Base-by-base conservation (phyloP, 176 grass and related monocot genomes). In the Olyra latifolia region DNA sequence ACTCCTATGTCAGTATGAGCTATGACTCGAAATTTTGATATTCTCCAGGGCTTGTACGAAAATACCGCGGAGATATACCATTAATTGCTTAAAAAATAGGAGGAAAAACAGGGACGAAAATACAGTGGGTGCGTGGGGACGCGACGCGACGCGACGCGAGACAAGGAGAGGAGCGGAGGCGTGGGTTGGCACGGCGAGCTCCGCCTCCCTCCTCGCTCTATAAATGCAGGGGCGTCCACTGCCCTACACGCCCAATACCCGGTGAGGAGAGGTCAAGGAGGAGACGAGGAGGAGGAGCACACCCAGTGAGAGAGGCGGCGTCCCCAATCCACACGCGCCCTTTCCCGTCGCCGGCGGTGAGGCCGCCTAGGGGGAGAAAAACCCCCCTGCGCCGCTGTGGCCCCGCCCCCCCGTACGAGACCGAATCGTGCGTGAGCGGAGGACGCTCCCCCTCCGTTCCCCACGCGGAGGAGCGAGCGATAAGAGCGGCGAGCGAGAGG, bases 141-240 rank as follows among this genome's bases (percentile, higher is more conserved):
- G 43, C 62, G 47, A 78, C 29, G 49, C 79, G 72, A 54, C 71
- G 43, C 62, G 39, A 85, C 41, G 49, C 65, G 41, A 53, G 55
- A 50, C 45, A 54, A 62, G 74, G 72, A 64, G 14, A 5, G 62
- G 20, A 25, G 43, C 9, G 20, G 72, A 30, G 79, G 79, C 46
- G 46, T 48, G 81, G 76, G 87, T 84, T 84, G 81, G 75, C 78
- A 58, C 30, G 55, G 13, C 72, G 75, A 86, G 50, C 49, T 23
- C 17, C 17, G 13, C 1, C 38, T 27, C 12, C 8, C 22, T 6
- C 23, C 20, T 11, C 5, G 13, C 20, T 77, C 77, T 89, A 89
- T 85, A 89, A 89, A 89, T 89, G 77, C 82, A 48, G 71, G n/a
- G 16, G 39, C 52, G 40, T 71, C n/a, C 52, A 10, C 25, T 28